A percentile compares a stretch with the other conserved stretches of the same genome.
phyloP scores from a whole-genome alignment of 148 eudicot genomes.

The Cornus florida region DNA sequence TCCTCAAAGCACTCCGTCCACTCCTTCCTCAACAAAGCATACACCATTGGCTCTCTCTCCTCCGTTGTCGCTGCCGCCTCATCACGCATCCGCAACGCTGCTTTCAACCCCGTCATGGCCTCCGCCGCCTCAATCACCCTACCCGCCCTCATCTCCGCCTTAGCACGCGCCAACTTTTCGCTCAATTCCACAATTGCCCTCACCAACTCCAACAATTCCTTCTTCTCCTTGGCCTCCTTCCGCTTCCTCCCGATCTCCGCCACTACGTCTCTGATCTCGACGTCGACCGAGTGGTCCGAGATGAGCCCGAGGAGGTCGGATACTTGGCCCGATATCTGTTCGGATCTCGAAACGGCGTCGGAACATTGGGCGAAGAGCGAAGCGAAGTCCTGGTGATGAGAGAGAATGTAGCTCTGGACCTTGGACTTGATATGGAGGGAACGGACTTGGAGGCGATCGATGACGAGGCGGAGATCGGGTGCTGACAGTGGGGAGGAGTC shows the following conservation, averaged over 20 bases:
- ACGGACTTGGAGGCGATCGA: slow-evolving; percentile 63
- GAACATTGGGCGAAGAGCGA: slow-evolving; percentile 60
- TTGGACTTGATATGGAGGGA: slow-evolving; percentile 72
- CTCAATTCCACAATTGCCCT: slow-evolving; percentile 43
- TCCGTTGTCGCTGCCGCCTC: slow-evolving; percentile 28
- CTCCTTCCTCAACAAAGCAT: slow-evolving; percentile 59
- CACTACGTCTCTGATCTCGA: slow-evolving; percentile 34
- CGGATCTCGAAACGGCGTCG: slow-evolving; percentile 41
- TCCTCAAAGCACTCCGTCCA: slow-evolving; percentile 76
- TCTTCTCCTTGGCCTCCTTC: slow-evolving; percentile 54
- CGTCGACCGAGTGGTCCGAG: slow-evolving; percentile 28
- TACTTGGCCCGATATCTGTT: slow-evolving; percentile 40
- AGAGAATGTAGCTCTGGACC: slow-evolving; percentile 56
- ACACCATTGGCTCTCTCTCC: slow-evolving; percentile 61
- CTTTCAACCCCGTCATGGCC: slow-evolving; percentile 51
- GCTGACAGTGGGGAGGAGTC: slow-evolving; percentile 78
- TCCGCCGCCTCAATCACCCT: slow-evolving; percentile 64
- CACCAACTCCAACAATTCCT: slow-evolving; percentile 44
- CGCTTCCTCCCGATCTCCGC: slow-evolving; percentile 36
- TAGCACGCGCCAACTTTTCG: slow-evolving; percentile 37
- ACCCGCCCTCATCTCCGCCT: slow-evolving; percentile 42
- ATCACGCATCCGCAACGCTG: slow-evolving; percentile 46
- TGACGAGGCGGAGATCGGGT: slow-evolving; percentile 91
- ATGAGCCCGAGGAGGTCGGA: slow-evolving; percentile 38
- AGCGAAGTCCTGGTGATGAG: slow-evolving; percentile 66